Conservation (phyloP, 2,329 filamentous ascomycete species). For the Aspergillus udagawae region DNA sequence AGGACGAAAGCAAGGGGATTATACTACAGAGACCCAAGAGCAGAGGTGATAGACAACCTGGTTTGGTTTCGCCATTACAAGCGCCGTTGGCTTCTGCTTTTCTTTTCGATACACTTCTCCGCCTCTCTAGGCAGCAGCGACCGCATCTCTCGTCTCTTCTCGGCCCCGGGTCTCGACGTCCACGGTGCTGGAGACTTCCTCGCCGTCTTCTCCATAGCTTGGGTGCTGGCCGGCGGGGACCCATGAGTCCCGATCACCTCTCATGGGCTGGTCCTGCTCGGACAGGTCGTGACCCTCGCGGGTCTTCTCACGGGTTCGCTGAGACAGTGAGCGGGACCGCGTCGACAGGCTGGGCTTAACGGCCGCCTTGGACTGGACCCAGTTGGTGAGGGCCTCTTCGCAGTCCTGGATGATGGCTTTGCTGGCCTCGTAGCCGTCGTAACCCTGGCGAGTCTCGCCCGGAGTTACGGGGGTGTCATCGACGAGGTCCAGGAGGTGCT, state of each 20-base stretch:
- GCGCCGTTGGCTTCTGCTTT: neutral
- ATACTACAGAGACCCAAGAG: neutral
- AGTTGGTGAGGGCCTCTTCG: constrained; percentile 94
- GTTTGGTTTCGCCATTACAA: neutral
- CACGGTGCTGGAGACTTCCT: constrained; percentile 31
- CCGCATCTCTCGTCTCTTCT: constrained; percentile 32
- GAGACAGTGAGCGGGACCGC: constrained; percentile 81
- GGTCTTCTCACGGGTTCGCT: constrained; percentile 69
- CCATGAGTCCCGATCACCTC: constrained; percentile 77
- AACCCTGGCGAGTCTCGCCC: constrained; percentile 90
- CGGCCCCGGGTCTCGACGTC: constrained; percentile 34
- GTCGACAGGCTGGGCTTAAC: constrained; percentile 84
- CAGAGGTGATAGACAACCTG: neutral
- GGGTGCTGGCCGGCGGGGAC: constrained; percentile 64
- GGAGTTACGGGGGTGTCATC: constrained; percentile 97
- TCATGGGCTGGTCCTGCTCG: constrained; percentile 72
- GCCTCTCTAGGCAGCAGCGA: constrained; percentile 13
- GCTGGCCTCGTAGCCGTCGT: constrained; percentile 97
- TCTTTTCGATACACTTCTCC: constrained; percentile 1
- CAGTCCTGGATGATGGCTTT: constrained; percentile 99
- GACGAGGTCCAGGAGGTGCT: constrained; percentile 94
- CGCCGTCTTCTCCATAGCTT: constrained; percentile 44
- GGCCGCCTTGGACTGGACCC: constrained; percentile 85
- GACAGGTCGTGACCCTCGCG: constrained; percentile 76
- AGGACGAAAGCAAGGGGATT: neutral